Conservation (phyloP, 441 rosid species). For the Daphne laureola region DNA sequence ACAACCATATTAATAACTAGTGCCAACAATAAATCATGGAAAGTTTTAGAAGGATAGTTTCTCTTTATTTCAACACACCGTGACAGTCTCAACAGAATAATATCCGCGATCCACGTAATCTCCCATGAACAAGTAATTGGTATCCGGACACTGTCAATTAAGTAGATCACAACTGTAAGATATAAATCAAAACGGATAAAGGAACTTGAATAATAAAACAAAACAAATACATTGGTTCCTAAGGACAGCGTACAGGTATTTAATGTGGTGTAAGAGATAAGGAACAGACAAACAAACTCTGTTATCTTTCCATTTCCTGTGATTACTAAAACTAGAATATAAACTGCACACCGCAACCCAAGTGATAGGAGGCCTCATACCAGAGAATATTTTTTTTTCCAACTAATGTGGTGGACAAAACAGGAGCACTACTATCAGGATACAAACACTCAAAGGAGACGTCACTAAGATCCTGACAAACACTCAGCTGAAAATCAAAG, state of each 20-base stretch:
- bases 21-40: not conserved
- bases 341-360: too few species aligned
- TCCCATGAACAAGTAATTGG: constrained; percentile 80
- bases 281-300: not conserved
- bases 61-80: constrained; percentile 28
- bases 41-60: not conserved
- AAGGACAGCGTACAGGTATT: too few species aligned
- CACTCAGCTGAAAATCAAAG: constrained; percentile 13
- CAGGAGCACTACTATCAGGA: too few species aligned
- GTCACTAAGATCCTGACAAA: constrained; percentile 1
- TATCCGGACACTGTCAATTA: constrained; percentile 65
- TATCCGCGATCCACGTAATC: constrained; percentile 77
- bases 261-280: not conserved
- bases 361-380: too few species aligned
- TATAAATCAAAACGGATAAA: constrained; percentile 1
- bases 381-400: too few species aligned
- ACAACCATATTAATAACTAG: too few species aligned
- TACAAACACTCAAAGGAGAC: too few species aligned
- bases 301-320: not conserved
- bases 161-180: constrained; percentile 15
- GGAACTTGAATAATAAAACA: not conserved
- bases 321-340: too few species aligned
- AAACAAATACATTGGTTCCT: not conserved
- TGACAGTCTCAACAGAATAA: constrained; percentile 73
- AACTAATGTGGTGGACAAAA: too few species aligned